These are phyloP conservation scores for Leccinum longicurvipes DNA, from an alignment of 768 basidiomycete genomes.

Conservation along the genomic window DNA sequence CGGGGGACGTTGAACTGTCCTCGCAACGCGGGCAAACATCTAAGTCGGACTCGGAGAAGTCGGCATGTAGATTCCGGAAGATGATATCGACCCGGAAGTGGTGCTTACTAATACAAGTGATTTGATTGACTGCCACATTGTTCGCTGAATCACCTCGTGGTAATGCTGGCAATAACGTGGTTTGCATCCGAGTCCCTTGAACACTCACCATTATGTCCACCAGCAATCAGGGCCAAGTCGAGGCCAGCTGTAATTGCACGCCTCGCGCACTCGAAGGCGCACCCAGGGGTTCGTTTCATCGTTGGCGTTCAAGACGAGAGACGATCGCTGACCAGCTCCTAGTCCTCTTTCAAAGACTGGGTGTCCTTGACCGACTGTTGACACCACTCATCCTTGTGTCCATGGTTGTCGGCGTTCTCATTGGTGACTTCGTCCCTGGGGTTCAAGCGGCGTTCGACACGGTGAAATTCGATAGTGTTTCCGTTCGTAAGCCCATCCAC, in stretches of 20 bases:
- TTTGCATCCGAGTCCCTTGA: no score
- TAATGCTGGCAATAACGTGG: no score
- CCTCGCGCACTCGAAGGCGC: background rate
- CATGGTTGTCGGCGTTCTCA: constrained; percentile 75
- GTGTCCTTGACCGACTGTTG: constrained; percentile 56
- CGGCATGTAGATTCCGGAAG: background rate
- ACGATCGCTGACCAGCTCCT: background rate
- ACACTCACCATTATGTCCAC: background rate
- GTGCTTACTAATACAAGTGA: no score
- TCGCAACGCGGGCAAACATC: constrained; percentile 5
- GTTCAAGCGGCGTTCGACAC: constrained; percentile 63
- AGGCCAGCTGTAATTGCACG: background rate
- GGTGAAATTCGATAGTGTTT: constrained; percentile 64
- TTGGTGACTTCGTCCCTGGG: constrained; percentile 62
- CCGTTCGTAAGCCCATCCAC: constrained; percentile 57
- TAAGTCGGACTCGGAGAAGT: background rate
- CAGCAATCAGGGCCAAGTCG: background rate
- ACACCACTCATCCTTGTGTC: constrained; percentile 63
- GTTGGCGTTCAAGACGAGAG: background rate
- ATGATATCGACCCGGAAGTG: no score
- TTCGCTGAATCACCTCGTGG: no score
- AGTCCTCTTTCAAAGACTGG: constrained; percentile 42
- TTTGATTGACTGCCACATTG: no score
- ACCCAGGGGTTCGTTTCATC: constrained; percentile 5
- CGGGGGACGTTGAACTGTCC: background rate